phyloP scores from a whole-genome alignment of 768 basidiomycete genomes.

The Podaxis pistillaris region DNA sequence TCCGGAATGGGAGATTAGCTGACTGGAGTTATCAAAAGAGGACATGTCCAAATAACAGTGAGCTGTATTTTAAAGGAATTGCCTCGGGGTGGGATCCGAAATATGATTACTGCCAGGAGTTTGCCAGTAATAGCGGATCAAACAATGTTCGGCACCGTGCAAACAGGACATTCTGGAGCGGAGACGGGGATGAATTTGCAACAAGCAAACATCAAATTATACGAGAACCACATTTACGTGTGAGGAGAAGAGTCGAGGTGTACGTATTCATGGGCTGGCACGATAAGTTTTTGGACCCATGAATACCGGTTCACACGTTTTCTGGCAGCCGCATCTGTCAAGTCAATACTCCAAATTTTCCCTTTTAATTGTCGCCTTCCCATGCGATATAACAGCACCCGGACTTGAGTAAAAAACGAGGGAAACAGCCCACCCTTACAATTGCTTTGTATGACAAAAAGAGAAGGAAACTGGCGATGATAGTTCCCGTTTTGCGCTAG shows the following conservation, averaged over 20 bases:
- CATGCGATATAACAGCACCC: neutral
- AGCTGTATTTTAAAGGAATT: too few species aligned
- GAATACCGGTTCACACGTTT: conserved; percentile 8
- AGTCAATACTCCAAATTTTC: neutral
- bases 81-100: neutral
- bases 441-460: neutral
- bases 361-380: conserved; percentile 3
- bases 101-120: neutral
- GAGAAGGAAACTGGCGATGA: neutral
- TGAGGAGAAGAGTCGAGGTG: neutral
- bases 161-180: neutral
- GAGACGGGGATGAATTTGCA: neutral
- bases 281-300: neutral
- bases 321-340: conserved; percentile 8
- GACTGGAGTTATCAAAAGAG: neutral
- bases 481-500: neutral
- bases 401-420: neutral
- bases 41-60: neutral
- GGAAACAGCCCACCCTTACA: neutral
- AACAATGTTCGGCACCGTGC: conserved; percentile 5
- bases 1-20: conserved; percentile 1
- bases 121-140: conserved; percentile 11
- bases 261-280: conserved; percentile 3
- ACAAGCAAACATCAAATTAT: neutral
- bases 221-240: conserved; percentile 9